Evolutionary conservation across 2,329 filamentous ascomycete species (phyloP).

Genomic region (Ophiostoma fasciatum): DNA sequence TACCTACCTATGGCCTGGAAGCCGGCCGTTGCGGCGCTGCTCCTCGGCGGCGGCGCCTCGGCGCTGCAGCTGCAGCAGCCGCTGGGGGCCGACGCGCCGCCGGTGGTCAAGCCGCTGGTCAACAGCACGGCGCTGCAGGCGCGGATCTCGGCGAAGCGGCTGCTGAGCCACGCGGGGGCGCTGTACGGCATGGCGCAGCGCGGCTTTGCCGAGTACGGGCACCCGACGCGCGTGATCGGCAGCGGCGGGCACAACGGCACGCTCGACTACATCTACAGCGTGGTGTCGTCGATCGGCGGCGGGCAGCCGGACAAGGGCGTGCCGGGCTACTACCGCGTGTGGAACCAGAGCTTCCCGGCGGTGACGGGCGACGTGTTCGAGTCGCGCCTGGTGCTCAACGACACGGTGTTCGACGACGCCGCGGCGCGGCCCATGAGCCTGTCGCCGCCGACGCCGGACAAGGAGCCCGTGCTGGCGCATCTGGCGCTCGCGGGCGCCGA

Average conservation of each 20-base stretch:
- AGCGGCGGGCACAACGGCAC: conserved; percentile 50
- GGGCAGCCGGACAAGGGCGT: conserved; percentile 4
- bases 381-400: conserved; percentile 40
- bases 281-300: conserved; percentile 36
- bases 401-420: conserved; percentile 32
- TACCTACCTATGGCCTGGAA: conserved; percentile 6
- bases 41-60: conserved; percentile 8
- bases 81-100: too few relatives aligned
- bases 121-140: conserved; percentile 40
- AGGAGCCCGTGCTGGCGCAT: conserved; percentile 42
- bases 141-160: conserved; percentile 37
- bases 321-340: conserved; percentile 40
- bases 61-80: conserved; percentile 1
- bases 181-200: conserved; percentile 49
- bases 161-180: conserved; percentile 43
- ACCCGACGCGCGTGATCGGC: conserved; percentile 57
- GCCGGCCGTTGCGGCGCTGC: conserved; percentile 7
- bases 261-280: conserved; percentile 44
- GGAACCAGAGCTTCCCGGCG: conserved; percentile 49
- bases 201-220: conserved; percentile 44
- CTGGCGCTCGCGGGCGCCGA: conserved; percentile 45
- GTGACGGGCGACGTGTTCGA: conserved; percentile 45
- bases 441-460: conserved; percentile 48
- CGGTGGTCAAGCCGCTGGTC: conserved; percentile 13
- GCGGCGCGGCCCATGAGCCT: conserved; percentile 45